Evolutionary conservation across 805 yeast genomes (phyloP).

Genomic region (Hanseniaspora vineae): DNA sequence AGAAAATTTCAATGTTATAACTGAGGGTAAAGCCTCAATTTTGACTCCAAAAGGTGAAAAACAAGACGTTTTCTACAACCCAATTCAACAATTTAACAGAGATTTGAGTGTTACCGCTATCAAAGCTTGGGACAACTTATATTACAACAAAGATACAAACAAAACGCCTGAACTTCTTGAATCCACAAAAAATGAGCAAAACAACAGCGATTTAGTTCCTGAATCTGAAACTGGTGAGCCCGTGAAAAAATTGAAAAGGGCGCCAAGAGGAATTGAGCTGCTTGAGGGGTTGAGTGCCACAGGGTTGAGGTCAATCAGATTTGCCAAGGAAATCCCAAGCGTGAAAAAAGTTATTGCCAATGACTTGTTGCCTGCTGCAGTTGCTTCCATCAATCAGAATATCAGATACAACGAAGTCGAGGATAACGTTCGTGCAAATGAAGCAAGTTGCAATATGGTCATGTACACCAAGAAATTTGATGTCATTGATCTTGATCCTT

Average conservation of each 20-base stretch:
- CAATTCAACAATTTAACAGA: constrained; percentile 92
- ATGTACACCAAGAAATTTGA: constrained; percentile 62
- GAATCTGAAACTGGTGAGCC: neutral
- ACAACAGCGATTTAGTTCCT: neutral
- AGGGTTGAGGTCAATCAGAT: constrained; percentile 86
- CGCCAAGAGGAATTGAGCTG: constrained; percentile 35
- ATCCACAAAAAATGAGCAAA: too few species aligned
- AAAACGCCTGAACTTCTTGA: constrained; percentile 9
- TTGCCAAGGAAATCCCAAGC: constrained; percentile 80
- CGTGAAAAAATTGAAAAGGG: constrained; percentile 11
- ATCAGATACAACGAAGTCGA: constrained; percentile 51
- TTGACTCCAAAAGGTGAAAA: constrained; percentile 68
- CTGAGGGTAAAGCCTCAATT: constrained; percentile 78
- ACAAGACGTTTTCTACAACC: constrained; percentile 75
- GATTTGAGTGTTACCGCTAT: constrained; percentile 80
- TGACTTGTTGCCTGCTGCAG: constrained; percentile 80
- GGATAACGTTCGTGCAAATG: constrained; percentile 47
- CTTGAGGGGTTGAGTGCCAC: constrained; percentile 91
- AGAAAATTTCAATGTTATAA: constrained; percentile 28
- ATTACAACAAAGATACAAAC: constrained; percentile 21
- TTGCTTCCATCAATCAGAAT: constrained; percentile 61
- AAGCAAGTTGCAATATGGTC: constrained; percentile 82
- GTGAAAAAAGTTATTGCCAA: constrained; percentile 72
- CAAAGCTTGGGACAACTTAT: constrained; percentile 69
- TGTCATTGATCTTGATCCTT: constrained; percentile 89